These are phyloP conservation scores for Pseudozyma hubeiensis DNA, from an alignment of 1,284 basidiomycete species.

Conservation along the genomic window DNA sequence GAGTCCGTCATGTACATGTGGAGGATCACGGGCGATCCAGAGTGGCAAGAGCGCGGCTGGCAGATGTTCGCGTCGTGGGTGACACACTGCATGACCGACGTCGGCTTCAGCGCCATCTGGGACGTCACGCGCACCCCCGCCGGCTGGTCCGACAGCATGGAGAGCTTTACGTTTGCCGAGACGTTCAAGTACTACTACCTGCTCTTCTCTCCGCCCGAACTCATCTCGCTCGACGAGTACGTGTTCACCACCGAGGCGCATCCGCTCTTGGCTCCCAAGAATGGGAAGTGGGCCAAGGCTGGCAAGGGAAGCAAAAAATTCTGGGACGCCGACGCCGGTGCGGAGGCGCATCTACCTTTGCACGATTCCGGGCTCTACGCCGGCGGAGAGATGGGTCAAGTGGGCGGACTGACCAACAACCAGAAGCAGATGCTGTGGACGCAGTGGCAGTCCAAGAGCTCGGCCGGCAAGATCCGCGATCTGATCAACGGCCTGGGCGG, in stretches of 20 bases:
- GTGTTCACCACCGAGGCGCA: constrained; percentile 72
- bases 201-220: constrained; percentile 72
- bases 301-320: constrained; percentile 56
- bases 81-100: constrained; percentile 68
- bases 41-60: constrained; percentile 74
- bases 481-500: constrained; percentile 37
- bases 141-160: constrained; percentile 69
- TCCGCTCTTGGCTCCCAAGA: constrained; percentile 60
- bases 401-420: constrained; percentile 59
- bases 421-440: constrained; percentile 58
- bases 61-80: constrained; percentile 74
- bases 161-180: constrained; percentile 74
- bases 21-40: constrained; percentile 73
- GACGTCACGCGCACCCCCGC: constrained; percentile 70
- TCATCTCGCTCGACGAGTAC: constrained; percentile 73
- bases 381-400: constrained; percentile 57
- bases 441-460: constrained; percentile 43
- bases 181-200: constrained; percentile 71
- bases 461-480: constrained; percentile 29
- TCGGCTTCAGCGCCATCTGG: constrained; percentile 70
- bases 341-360: constrained; percentile 35
- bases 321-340: constrained; percentile 36
- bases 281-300: constrained; percentile 51
- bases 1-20: constrained; percentile 74
- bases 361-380: constrained; percentile 36